These are phyloP conservation scores for Syncephalastrum contaminatum DNA, from an alignment of 371 early-diverging fungal genomes.

Conservation along the genomic window DNA sequence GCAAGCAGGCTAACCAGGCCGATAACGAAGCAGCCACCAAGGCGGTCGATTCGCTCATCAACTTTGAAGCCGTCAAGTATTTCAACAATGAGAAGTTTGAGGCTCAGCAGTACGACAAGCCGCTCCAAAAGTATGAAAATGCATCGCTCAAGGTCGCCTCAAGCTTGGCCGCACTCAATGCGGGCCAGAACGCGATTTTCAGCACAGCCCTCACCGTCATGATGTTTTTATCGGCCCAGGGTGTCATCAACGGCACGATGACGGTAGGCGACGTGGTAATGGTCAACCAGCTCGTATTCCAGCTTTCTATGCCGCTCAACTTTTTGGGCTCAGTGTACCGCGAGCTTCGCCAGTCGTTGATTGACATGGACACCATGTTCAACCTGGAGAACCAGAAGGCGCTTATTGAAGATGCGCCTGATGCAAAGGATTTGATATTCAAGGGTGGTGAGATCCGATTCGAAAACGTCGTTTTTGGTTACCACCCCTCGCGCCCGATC, in stretches of 20 bases:
- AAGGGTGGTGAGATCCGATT: conserved; percentile 76
- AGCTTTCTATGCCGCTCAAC: conserved; percentile 91
- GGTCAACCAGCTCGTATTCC: conserved; percentile 95
- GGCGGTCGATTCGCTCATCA: conserved; percentile 91
- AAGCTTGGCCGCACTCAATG: conserved; percentile 87
- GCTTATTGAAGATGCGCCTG: conserved; percentile 50
- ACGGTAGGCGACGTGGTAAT: conserved; percentile 97
- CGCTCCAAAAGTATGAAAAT: conserved; percentile 84
- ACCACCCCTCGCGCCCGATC: conserved; percentile 73
- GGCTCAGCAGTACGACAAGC: conserved; percentile 78
- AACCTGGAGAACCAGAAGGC: conserved; percentile 68
- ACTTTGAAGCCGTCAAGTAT: conserved; percentile 96
- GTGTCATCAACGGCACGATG: conserved; percentile 79
- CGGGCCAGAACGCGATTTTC: conserved; percentile 93
- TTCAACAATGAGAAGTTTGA: conserved; percentile 92
- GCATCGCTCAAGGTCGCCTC: conserved; percentile 89
- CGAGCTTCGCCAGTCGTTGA: conserved; percentile 88
- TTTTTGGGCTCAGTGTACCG: conserved; percentile 97
- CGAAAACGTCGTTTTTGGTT: conserved; percentile 87
- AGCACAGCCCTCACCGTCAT: conserved; percentile 83
- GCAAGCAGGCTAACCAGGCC: conserved; percentile 89
- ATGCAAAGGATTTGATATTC: conserved; percentile 52
- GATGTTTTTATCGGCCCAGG: conserved; percentile 93
- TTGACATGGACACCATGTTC: conserved; percentile 96
- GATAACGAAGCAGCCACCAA: conserved; percentile 92